phyloP scores from a whole-genome alignment of 1,284 basidiomycete species.

The Phellopilus nigrolimitatus region DNA sequence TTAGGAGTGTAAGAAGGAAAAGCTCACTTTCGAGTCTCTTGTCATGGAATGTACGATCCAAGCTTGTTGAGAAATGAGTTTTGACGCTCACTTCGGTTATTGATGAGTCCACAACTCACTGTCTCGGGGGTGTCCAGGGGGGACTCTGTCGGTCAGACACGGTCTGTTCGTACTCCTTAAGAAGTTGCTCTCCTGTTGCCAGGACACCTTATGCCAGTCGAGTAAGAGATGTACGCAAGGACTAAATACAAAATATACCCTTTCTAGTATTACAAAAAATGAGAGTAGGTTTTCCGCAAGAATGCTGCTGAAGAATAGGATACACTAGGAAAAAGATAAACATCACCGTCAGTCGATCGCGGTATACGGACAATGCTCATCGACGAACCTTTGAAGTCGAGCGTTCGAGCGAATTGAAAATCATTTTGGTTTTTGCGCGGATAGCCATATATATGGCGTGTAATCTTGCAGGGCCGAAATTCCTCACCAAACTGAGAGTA shows the following conservation, averaged over 20 bases:
- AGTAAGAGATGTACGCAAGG: background rate
- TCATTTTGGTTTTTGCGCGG: constrained; percentile 68
- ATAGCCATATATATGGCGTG: constrained; percentile 64
- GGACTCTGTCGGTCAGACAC: constrained; percentile 44
- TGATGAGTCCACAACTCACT: constrained; percentile 33
- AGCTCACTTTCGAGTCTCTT: constrained; percentile 53
- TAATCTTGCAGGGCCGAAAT: constrained; percentile 81
- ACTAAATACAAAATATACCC: constrained; percentile 38
- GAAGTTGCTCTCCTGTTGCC: constrained; percentile 67
- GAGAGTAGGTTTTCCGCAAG: constrained; percentile 73
- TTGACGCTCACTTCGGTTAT: background rate
- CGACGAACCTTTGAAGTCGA: constrained; percentile 79
- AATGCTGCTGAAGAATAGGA: constrained; percentile 61
- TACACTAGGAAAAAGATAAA: too few relatives aligned
- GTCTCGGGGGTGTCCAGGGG: constrained; percentile 59
- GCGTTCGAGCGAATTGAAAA: constrained; percentile 67
- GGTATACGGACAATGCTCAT: too few relatives aligned
- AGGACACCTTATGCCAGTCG: constrained; percentile 47
- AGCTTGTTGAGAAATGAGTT: constrained; percentile 26
- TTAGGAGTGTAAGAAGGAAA: background rate
- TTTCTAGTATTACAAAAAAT: constrained; percentile 86
- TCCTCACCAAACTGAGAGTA: constrained; percentile 80
- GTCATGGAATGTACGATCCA: constrained; percentile 53
- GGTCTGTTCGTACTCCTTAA: constrained; percentile 64
- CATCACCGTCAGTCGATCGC: too few relatives aligned